Evolutionary conservation across 148 eudicot genomes (phyloP).

Genomic region (Mesembryanthemum crystallinum): DNA sequence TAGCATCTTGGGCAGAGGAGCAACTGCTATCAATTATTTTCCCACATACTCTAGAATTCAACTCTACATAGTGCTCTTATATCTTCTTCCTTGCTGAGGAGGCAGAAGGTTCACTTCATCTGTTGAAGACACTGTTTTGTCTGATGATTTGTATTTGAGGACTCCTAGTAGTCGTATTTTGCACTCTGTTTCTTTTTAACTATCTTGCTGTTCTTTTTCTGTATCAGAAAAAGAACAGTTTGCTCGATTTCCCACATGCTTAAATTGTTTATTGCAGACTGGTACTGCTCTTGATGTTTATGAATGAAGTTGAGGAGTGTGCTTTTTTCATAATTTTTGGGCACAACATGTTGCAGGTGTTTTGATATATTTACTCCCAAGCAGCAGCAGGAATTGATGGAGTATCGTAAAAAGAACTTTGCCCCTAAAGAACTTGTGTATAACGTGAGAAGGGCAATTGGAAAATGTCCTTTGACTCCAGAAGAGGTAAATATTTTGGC

Average conservation of each 20-base stretch:
- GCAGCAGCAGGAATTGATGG: constrained; percentile 64
- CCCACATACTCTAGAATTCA: too few species aligned
- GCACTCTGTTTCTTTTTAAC: not conserved
- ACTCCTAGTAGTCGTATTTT: not conserved
- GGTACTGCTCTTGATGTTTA: not conserved
- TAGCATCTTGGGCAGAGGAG: too few species aligned
- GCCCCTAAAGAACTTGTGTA: constrained; percentile 70
- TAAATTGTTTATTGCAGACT: not conserved
- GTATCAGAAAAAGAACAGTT: not conserved
- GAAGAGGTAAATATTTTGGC: constrained; percentile 62
- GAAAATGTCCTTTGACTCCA: constrained; percentile 94
- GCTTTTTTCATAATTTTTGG: not conserved
- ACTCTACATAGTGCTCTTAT: too few species aligned
- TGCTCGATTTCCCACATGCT: not conserved
- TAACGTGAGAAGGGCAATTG: constrained; percentile 73
- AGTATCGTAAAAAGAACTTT: constrained; percentile 68
- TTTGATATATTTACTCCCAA: constrained; percentile 76
- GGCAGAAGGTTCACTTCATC: too few species aligned
- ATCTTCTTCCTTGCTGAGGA: too few species aligned
- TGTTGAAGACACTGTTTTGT: not conserved
- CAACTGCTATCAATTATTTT: too few species aligned
- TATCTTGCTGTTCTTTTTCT: too few species aligned
- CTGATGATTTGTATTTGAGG: not conserved
- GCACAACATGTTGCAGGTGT: constrained; percentile 51
- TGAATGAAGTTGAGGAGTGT: not conserved